Base-by-base conservation (phyloP, 2,329 filamentous ascomycete genomes). In the Leptosphaerulina australis region DNA sequence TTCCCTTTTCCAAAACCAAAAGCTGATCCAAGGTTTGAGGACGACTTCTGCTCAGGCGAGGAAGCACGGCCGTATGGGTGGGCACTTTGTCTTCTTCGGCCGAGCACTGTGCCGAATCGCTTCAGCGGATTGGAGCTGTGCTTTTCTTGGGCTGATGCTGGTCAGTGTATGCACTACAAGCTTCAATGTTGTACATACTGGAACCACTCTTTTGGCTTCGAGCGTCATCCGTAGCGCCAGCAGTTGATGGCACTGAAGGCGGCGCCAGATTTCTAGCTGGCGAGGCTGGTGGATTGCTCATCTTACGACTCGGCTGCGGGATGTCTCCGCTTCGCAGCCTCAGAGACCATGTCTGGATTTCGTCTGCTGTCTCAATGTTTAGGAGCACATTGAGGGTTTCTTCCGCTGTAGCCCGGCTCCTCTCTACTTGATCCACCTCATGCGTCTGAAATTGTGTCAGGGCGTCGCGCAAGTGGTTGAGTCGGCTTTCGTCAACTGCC, bases 401-500 rank as follows among this genome's bases (percentile, higher is more conserved):
- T 69, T 94, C 91, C 20, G 91, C 86, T 10, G 87, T 85, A 51
- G 84, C 78, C 55, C 90, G 85, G 53, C 82, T 86, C 49, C 88
- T 83, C 71, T 96, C 89, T 12, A 93, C 85, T 61, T 90, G 85
- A 68, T 99, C 94, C 21, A 90, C 84, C 71, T 97, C 93, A 69
- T 96, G 88, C 0, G 94, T 99, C 73, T 96, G 87, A 63, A 93
- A 88, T 67, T 97, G 92, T 0, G 94, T 97, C 53, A 99, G 81
- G 30, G 90, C 83, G 73, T 97, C 93, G 55, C 93, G 88, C 51
- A 99, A 80, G 67, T 95, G 88, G 72, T 97, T 96, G 60, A 95
- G 79, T 47, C 94, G 85, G 62, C 84, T 87, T 76, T 99, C 94
- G 68, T 99, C 94, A 24, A 95, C 79, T 5, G 90, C 88, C 71